Evolutionary conservation across 345 rosid species (phyloP).

Genomic region (Populus deltoides): DNA sequence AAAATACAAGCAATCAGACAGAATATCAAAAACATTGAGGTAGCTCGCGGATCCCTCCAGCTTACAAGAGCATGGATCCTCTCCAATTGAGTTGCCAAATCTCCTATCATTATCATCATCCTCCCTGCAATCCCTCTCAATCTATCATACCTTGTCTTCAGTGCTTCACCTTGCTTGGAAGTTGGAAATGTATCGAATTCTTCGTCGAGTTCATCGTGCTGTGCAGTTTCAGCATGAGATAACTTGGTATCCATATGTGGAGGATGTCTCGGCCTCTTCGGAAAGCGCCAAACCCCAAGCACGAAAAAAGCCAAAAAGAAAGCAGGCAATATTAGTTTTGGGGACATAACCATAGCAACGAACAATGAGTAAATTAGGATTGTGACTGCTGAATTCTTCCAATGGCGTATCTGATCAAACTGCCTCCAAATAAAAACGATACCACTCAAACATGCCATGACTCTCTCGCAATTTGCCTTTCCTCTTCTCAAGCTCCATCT

Average conservation of each 20-base stretch:
- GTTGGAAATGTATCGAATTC: conserved; percentile 49
- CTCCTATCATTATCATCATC: conserved; percentile 12
- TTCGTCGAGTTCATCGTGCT: conserved; percentile 43
- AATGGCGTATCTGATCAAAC: not conserved
- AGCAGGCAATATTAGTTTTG: conserved; percentile 28
- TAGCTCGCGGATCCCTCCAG: conserved; percentile 11
- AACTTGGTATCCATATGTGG: conserved; percentile 43
- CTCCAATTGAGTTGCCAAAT: conserved; percentile 10
- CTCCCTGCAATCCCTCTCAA: conserved; percentile 43
- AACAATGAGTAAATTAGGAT: conserved; percentile 22
- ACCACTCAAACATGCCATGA: conserved; percentile 1
- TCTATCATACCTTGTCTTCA: conserved; percentile 31
- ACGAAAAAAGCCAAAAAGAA: conserved; percentile 42
- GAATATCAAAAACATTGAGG: not conserved
- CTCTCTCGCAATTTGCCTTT: conserved; percentile 5
- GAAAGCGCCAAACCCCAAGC: conserved; percentile 40
- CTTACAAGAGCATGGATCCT: conserved; percentile 3
- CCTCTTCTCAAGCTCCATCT: conserved; percentile 7
- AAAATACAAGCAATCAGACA: not conserved
- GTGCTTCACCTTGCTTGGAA: conserved; percentile 13
- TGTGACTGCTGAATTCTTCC: conserved; percentile 1
- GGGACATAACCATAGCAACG: conserved; percentile 36
- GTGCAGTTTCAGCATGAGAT: conserved; percentile 34
- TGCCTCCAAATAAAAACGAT: not conserved
- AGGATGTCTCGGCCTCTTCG: conserved; percentile 43